Conservation (phyloP, 495 filamentous ascomycete species). For the Hypoxylon fragiforme region DNA sequence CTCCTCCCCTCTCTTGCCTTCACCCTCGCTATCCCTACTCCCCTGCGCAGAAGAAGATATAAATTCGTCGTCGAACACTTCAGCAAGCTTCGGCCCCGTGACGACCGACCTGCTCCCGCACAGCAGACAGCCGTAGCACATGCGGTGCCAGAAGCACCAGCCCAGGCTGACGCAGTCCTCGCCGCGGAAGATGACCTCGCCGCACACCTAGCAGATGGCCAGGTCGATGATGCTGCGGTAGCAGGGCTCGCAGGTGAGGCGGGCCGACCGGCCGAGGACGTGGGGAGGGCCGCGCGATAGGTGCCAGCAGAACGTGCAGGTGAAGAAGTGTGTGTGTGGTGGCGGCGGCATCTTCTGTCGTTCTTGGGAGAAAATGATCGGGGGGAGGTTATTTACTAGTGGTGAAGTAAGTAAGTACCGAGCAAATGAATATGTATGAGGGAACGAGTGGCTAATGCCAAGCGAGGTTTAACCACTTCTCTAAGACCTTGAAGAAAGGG, state of each 20-base stretch:
- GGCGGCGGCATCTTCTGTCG: neutral
- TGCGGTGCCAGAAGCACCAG: conserved; percentile 55
- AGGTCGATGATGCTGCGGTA: conserved; percentile 45
- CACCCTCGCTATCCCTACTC: too few relatives aligned
- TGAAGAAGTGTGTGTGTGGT: conserved; percentile 37
- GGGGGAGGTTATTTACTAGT: neutral
- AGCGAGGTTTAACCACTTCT: neutral
- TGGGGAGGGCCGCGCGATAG: conserved; percentile 27
- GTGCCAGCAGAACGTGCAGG: conserved; percentile 54
- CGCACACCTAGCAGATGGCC: conserved; percentile 55
- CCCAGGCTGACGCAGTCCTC: conserved; percentile 52
- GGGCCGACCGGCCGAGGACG: conserved; percentile 37
- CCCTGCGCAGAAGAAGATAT: too few relatives aligned
- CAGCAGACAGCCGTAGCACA: conserved; percentile 52
- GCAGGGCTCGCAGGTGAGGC: conserved; percentile 47
- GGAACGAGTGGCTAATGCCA: neutral
- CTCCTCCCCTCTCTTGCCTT: neutral
- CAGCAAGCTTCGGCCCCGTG: conserved; percentile 8
- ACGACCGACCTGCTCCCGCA: conserved; percentile 38
- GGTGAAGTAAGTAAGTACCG: neutral
- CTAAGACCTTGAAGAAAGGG: too few relatives aligned
- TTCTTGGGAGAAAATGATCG: neutral
- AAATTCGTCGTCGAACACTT: conserved; percentile 22
- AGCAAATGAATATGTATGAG: neutral
- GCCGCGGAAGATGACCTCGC: conserved; percentile 47